Evolutionary conservation across 805 yeast species (phyloP), one percentile per base, ranked within the genome.

Genomic region (Cyberlindnera mississippiensis): DNA sequence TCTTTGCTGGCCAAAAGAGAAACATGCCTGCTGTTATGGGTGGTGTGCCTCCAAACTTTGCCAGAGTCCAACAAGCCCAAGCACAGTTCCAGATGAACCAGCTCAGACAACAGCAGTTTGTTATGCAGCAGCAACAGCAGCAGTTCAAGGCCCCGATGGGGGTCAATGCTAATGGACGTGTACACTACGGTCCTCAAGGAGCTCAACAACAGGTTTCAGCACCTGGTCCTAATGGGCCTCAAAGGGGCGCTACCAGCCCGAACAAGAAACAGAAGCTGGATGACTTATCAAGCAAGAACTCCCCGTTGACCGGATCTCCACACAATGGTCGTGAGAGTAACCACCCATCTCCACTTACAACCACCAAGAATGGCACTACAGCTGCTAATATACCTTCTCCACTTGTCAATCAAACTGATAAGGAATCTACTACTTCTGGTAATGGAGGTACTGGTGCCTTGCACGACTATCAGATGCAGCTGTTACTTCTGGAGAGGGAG

Each of bases 381-480:
- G 19, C 58, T 46, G 40, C 58, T 33, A 50, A 51, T 50, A 45
- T 51, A 49, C 48, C 63, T 58, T 35, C 60, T 36, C 62, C 48
- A 37, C 35, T 38, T 12, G 42, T 42, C 10, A 41, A 39, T 18
- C 46, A 47, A 16, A 48, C 33, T 44, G 56, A 33, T 17, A 44
- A 46, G 33, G 46, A 61, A 4, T 7, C 37, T n/a, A 22, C 37
- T 4, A 12, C 41, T 5, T 28, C 54, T 10, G 15, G 35, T 13
- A 35, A 38, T 38, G 41, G 46, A 17, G 51, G 58, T 6, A 46
- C 55, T 16, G 51, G 47, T 53, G 90, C 91, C 2, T 65, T 86
- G 30, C 86, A 82, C 53, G 95, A 86, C 57, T 86, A 87, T 60
- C 95, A 86, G 60, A 80, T 78, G 69, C 91, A 85, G 61, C 66